A percentile compares a stretch with the other conserved stretches of the same genome.
Evolutionary conservation across 23 red algal species (phyloP).

Genomic region (Gracilaria gracilis): DNA sequence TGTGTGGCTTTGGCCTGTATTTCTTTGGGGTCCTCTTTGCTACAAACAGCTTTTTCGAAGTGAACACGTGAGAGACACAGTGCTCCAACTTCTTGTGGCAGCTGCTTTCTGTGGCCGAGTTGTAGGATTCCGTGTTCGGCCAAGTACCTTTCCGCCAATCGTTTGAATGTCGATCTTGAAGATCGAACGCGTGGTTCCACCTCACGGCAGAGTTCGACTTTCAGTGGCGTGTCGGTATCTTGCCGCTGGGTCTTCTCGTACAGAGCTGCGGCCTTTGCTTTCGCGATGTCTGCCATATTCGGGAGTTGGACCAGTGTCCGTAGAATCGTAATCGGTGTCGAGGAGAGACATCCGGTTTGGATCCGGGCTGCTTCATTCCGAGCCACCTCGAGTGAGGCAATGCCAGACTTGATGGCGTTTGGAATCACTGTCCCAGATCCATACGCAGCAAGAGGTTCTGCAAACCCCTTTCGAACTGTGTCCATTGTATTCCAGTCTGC

Average conservation of each 20-base stretch:
- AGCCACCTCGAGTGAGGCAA: background rate
- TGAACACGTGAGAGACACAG: too few relatives aligned
- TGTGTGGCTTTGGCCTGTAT: too few relatives aligned
- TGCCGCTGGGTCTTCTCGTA: slow-evolving; percentile 14
- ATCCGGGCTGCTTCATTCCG: background rate
- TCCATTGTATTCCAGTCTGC: background rate
- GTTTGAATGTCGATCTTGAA: too few relatives aligned
- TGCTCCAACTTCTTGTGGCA: too few relatives aligned
- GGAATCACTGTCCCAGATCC: too few relatives aligned
- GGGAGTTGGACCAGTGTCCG: background rate
- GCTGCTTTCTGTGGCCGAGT: background rate
- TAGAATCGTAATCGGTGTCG: background rate
- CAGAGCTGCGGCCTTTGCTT: background rate
- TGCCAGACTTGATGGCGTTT: background rate
- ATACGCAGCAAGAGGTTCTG: too few relatives aligned
- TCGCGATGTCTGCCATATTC: background rate
- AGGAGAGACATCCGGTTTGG: too few relatives aligned
- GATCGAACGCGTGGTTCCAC: too few relatives aligned
- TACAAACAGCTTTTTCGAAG: too few relatives aligned
- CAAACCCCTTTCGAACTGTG: too few relatives aligned
- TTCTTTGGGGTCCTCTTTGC: too few relatives aligned
- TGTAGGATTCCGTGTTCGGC: background rate
- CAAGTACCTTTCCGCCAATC: background rate
- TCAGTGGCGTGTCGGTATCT: background rate
- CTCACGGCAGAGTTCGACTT: background rate